Conservation (phyloP, 2,329 filamentous ascomycete genomes). For the Fusarium anthophilum region DNA sequence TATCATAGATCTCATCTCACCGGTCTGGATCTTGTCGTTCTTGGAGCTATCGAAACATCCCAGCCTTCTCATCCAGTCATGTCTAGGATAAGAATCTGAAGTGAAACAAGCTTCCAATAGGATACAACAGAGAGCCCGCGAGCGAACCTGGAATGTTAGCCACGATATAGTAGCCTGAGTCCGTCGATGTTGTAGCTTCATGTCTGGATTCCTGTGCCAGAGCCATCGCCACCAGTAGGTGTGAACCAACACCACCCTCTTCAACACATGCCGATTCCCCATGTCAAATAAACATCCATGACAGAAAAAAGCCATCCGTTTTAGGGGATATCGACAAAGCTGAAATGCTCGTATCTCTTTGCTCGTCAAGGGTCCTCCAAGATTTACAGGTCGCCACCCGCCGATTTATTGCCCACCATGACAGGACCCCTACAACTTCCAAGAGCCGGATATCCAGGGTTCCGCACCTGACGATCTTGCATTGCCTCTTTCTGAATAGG, state of each 20-base stretch:
- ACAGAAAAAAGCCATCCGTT: not conserved
- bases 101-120: constrained; percentile 2
- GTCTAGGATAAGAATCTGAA: not conserved
- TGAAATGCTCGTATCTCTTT: constrained; percentile 16
- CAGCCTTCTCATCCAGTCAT: not conserved
- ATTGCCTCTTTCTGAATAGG: constrained; percentile 8
- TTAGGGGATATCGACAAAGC: constrained; percentile 12
- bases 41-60: not conserved
- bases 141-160: not conserved
- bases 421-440: constrained; percentile 5
- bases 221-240: constrained; percentile 1
- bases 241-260: constrained; percentile 6
- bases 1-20: constrained; percentile 36
- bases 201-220: not conserved
- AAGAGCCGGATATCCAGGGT: constrained; percentile 26
- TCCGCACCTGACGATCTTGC: constrained; percentile 17
- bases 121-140: not conserved
- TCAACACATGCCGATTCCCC: constrained; percentile 16
- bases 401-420: constrained; percentile 24
- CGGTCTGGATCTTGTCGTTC: constrained; percentile 10
- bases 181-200: constrained; percentile 1
- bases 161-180: not conserved
- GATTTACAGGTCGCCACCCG: constrained; percentile 29
- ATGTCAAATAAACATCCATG: not conserved
- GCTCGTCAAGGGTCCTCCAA: constrained; percentile 3